phyloP scores from a whole-genome alignment of 2,329 filamentous ascomycete species.

The Chrysosporium keratinophilum region DNA sequence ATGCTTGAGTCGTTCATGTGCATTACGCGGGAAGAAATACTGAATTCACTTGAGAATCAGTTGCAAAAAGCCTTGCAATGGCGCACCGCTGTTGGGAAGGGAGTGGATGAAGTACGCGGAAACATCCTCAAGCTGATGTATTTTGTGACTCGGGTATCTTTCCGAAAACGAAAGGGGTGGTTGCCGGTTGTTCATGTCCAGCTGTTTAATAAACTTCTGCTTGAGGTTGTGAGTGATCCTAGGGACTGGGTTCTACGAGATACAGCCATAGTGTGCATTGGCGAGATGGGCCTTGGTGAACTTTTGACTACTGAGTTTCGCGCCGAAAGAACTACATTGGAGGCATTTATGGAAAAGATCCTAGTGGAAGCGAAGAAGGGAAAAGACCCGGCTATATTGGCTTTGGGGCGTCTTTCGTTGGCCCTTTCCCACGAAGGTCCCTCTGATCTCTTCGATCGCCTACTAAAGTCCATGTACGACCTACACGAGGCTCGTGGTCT shows the following conservation, averaged over 20 bases:
- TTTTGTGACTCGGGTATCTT: slow-evolving; percentile 47
- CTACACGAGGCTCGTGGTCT: slow-evolving; percentile 76
- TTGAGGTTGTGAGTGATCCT: slow-evolving; percentile 45
- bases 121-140: slow-evolving; percentile 50
- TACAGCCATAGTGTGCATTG: slow-evolving; percentile 48
- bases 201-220: slow-evolving; percentile 35
- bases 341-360: slow-evolving; percentile 52
- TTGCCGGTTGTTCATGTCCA: slow-evolving; percentile 32
- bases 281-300: slow-evolving; percentile 52
- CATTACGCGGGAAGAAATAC: not conserved
- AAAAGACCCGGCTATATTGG: slow-evolving; percentile 69
- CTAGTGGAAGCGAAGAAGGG: slow-evolving; percentile 63
- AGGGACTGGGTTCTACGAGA: slow-evolving; percentile 49
- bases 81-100: slow-evolving; percentile 50
- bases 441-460: slow-evolving; percentile 30
- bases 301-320: slow-evolving; percentile 36
- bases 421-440: slow-evolving; percentile 39
- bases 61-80: slow-evolving; percentile 32
- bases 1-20: slow-evolving; percentile 59
- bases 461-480: slow-evolving; percentile 60
- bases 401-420: slow-evolving; percentile 62
- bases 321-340: slow-evolving; percentile 24
- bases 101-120: slow-evolving; percentile 50
- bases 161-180: slow-evolving; percentile 34
- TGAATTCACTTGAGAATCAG: not conserved